Base-by-base conservation (phyloP, 805 yeast genomes). In the Debaryomyces hansenii region DNA sequence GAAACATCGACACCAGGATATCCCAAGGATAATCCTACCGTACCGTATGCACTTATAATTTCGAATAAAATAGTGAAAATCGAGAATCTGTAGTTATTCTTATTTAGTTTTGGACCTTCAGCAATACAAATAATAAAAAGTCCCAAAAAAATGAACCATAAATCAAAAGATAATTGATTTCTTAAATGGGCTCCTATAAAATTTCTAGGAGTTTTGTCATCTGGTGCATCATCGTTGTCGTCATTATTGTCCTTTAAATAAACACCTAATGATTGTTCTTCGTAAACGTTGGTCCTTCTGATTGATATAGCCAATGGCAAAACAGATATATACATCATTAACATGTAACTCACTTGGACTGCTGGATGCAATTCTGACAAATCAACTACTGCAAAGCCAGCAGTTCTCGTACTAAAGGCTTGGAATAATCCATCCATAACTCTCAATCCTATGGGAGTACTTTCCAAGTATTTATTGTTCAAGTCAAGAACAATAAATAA, bases 271-370 rank as follows among this genome's bases (percentile, higher is more conserved):
- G 97, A 87, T 62, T 90, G 98, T 59, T 94, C 99, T 63, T 94
- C 99, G 69, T 94, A 94, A 45, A 94, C 99, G 63, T 94, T 94
- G 15, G 99, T 94, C 64, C 97, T 80, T 70, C 99, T 83, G 51
- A 94, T 90, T 33, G 97, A 89, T 53, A 94, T 94, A 28, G 99
- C 99, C 56, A 94, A 72, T 1, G 99, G 99, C 61, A 91, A 75
- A 37, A 92, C 97, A 12, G 98, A 92, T 21, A 94, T 90, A 69
- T 94, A 94, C 99, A 94, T 94, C 98, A 94, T 92, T 49, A 94
- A 78, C 83, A 90, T 78, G 63, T 94, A 94, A 56, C 94, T 83
- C 24, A 94, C 96, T 64, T 90, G 96, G 42, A 92, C 88, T 0
- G 96, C 94, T 0, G 97, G 94, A 58, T 90, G 94, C 38, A 94